These are phyloP conservation scores for Pluteus cervinus DNA, from an alignment of 768 basidiomycete genomes.

Conservation along the genomic window DNA sequence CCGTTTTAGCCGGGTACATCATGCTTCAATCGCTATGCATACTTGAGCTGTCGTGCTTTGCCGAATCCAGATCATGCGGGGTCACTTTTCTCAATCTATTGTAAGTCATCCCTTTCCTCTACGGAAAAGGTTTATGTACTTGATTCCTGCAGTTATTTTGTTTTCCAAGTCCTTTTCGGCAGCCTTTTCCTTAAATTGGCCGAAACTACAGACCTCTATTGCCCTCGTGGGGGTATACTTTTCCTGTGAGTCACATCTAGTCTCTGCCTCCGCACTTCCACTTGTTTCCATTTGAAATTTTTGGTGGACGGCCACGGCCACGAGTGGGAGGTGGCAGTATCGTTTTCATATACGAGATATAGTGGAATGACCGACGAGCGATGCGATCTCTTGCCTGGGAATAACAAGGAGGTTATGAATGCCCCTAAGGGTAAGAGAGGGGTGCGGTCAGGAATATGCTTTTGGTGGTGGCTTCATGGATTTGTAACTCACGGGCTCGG, in stretches of 20 bases:
- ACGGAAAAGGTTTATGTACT: neutral
- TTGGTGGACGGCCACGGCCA: no score
- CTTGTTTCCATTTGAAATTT: slow-evolving; percentile 1
- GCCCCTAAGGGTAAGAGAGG: no score
- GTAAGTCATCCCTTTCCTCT: slow-evolving; percentile 11
- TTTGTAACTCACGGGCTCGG: no score
- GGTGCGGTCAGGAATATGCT: no score
- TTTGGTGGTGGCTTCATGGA: no score
- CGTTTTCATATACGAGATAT: no score
- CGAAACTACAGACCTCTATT: slow-evolving; percentile 52
- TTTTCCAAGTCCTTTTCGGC: slow-evolving; percentile 48
- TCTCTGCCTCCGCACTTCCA: neutral
- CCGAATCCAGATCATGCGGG: slow-evolving; percentile 37
- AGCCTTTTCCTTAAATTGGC: slow-evolving; percentile 58
- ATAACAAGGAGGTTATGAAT: no score
- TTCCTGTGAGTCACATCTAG: slow-evolving; percentile 50
- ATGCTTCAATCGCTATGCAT: slow-evolving; percentile 42
- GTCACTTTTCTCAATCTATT: slow-evolving; percentile 29
- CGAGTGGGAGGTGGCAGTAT: no score
- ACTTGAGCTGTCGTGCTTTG: slow-evolving; percentile 38
- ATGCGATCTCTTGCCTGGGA: no score
- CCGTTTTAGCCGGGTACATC: slow-evolving; percentile 39
- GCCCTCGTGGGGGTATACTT: slow-evolving; percentile 72
- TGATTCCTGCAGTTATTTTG: slow-evolving; percentile 34
- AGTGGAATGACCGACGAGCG: no score